Evolutionary conservation across 108 stramenopile species (phyloP), one percentile per base, ranked within the genome.

Genomic region (Aureococcus anophagefferens): DNA sequence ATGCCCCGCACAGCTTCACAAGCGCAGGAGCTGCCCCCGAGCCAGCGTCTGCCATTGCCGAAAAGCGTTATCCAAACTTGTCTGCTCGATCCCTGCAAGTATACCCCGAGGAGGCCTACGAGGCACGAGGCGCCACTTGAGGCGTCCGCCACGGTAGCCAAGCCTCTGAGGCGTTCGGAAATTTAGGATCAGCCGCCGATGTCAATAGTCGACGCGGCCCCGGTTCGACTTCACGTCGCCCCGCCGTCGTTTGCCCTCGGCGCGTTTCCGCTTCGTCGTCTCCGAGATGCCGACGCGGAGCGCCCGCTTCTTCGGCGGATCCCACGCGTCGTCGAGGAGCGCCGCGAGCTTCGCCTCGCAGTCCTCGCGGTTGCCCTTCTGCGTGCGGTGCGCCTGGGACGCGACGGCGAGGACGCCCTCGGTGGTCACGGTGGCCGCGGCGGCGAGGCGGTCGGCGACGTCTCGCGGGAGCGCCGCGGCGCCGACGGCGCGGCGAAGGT

Each of bases 301-400:
- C 65, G 83, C n/a, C 30, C 92, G 80, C 30, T 81, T 81, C 74
- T 89, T 89, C 0, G 92, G 92, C 59, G 89, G 79, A 5, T 68
- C 74, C 80, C 81, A 91, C 28, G 86, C 87, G 65, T 84, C 69
- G 0, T 59, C 51, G 67, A 88, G 46, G 72, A 86, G 65, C 29
- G 83, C 77, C 68, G 81, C 71, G 66, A 94, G 65, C 83, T 96
- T 96, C n/a, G 71, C 63, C 14, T 94, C 14, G 63, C 85, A 90
- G 32, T 86, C 82, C 63, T 87, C 84, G 30, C 90, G 83, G 80
- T 96, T 96, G 71, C 83, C 76, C 5, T 64, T 62, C 74, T 96
- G 95, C 0, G 93, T 94, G 44, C 95, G 86, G 77, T 90, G 72
- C 74, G 92, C 93, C 77, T 95, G 94, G 32, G 76, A 81, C 11